phyloP scores from a whole-genome alignment of 2,329 filamentous ascomycete species.

The Parafenestella ontariensis region DNA sequence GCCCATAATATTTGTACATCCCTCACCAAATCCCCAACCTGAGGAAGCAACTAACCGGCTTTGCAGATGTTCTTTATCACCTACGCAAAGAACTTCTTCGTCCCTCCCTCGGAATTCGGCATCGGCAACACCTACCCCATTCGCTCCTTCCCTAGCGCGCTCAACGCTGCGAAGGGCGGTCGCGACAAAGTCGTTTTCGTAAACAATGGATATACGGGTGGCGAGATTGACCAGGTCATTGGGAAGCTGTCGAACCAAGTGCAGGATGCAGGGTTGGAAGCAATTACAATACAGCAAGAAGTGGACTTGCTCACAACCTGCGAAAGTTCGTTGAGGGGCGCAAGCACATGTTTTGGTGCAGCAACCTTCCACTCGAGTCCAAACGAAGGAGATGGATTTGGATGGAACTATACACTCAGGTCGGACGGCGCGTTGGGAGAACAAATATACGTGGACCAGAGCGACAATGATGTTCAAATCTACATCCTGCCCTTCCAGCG shows the following conservation, averaged over 20 bases:
- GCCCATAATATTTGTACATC: constrained; percentile 60
- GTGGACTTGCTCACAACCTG: constrained; percentile 69
- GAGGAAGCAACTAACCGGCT: constrained; percentile 14
- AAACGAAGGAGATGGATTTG: constrained; percentile 66
- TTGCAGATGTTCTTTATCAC: constrained; percentile 57
- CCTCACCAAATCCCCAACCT: not conserved
- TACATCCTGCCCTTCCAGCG: constrained; percentile 82
- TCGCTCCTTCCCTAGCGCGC: constrained; percentile 68
- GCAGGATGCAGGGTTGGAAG: constrained; percentile 61
- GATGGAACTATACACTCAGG: constrained; percentile 88
- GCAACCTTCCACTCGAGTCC: constrained; percentile 79
- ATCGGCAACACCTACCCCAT: constrained; percentile 69
- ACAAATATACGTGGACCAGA: constrained; percentile 68
- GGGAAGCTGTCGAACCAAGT: constrained; percentile 66
- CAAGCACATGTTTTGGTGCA: constrained; percentile 75
- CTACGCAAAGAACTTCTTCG: constrained; percentile 83
- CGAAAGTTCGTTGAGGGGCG: constrained; percentile 63
- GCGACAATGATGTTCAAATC: constrained; percentile 76
- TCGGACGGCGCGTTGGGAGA: constrained; percentile 74
- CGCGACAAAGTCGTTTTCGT: constrained; percentile 78
- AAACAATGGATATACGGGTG: constrained; percentile 72
- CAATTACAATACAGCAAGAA: constrained; percentile 62
- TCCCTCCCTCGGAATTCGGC: constrained; percentile 77
- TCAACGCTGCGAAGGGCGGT: constrained; percentile 64
- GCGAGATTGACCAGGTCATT: constrained; percentile 76